Evolutionary conservation across 805 yeast genomes (phyloP).

Genomic region (Candida takata): DNA sequence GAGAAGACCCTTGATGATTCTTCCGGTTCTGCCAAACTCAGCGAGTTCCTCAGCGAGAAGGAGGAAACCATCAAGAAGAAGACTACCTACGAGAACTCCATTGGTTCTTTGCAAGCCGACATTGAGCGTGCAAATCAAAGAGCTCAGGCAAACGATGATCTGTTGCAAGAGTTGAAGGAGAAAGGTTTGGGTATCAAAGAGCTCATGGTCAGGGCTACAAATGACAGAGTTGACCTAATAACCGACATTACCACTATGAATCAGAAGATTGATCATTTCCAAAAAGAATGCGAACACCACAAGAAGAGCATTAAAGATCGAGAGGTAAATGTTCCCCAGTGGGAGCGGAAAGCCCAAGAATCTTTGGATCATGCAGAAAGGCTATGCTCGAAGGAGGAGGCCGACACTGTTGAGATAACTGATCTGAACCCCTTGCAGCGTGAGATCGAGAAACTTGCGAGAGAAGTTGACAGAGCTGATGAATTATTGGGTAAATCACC

Average conservation of each 20-base stretch:
- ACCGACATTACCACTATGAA: slow-evolving; percentile 10
- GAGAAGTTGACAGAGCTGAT: slow-evolving; percentile 46
- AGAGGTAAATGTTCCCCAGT: slow-evolving; percentile 16
- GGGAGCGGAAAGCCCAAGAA: slow-evolving; percentile 11
- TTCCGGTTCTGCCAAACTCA: slow-evolving; percentile 37
- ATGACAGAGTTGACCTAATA: slow-evolving; percentile 4
- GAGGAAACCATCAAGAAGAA: neutral
- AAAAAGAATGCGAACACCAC: slow-evolving; percentile 14
- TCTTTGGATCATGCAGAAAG: slow-evolving; percentile 26
- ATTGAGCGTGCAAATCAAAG: slow-evolving; percentile 16
- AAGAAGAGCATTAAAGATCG: slow-evolving; percentile 16
- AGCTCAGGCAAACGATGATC: slow-evolving; percentile 16
- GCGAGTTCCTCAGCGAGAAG: slow-evolving; percentile 15
- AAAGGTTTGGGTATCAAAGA: slow-evolving; percentile 21
- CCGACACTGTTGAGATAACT: slow-evolving; percentile 33
- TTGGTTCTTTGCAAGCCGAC: slow-evolving; percentile 20
- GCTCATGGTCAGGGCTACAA: slow-evolving; percentile 13
- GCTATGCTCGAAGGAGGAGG: slow-evolving; percentile 43
- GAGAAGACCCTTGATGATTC: slow-evolving; percentile 37
- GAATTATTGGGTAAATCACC: slow-evolving; percentile 45
- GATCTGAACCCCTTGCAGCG: slow-evolving; percentile 40
- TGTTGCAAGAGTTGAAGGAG: slow-evolving; percentile 14
- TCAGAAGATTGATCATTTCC: slow-evolving; percentile 12
- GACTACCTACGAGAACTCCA: slow-evolving; percentile 15
- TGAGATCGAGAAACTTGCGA: slow-evolving; percentile 41